Conservation (phyloP, 2,329 filamentous ascomycete genomes). For the Passalora sequoiae region DNA sequence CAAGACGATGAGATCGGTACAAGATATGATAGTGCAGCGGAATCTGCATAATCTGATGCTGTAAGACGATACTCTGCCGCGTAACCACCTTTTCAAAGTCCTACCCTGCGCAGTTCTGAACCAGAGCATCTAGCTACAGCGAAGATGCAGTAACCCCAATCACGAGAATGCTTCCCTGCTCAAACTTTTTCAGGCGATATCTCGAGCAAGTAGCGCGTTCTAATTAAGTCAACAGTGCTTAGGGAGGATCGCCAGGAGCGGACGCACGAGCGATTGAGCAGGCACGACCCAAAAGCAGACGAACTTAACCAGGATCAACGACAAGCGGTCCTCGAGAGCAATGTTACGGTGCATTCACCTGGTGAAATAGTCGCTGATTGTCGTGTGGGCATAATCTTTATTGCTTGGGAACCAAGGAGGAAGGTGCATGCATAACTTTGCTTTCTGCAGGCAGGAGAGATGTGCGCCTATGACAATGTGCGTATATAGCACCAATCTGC, state of each 20-base stretch:
- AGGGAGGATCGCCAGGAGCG: neutral
- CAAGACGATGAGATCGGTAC: conserved; percentile 49
- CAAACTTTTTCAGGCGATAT: neutral
- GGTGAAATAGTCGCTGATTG: neutral
- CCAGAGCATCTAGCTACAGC: too few species aligned
- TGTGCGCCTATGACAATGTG: neutral
- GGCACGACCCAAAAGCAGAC: neutral
- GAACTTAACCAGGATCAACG: neutral
- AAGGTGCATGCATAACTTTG: neutral
- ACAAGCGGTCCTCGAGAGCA: neutral
- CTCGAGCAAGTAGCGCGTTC: neutral
- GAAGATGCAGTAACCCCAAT: too few species aligned
- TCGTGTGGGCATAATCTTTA: neutral
- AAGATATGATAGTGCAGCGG: conserved; percentile 52
- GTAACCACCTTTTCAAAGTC: neutral
- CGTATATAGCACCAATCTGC: neutral
- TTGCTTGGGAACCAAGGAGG: neutral
- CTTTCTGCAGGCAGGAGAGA: neutral
- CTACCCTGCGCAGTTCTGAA: too few species aligned
- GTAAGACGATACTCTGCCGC: conserved; percentile 24
- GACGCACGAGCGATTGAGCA: neutral
- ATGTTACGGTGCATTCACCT: neutral
- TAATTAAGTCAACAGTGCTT: neutral
- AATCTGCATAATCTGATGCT: conserved; percentile 48
- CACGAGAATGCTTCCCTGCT: neutral